Percentiles rank a stretch among this genome's conserved stretches.
phyloP scores from a whole-genome alignment of 305 asterid genomes.

The Rubia tinctorum region DNA sequence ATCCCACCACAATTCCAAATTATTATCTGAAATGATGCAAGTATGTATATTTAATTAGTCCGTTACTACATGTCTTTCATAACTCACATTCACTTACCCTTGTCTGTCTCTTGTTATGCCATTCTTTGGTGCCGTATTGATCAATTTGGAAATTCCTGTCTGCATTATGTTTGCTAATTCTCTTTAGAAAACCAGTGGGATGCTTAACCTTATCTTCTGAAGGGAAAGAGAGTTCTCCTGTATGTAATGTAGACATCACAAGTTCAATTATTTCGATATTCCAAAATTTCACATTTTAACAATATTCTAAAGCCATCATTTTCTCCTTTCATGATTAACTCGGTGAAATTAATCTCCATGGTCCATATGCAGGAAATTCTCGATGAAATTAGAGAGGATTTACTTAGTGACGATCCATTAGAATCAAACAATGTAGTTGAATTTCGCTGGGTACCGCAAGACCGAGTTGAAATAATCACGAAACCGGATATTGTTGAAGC shows the following conservation, averaged over 20 bases:
- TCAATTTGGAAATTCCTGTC: too few species aligned
- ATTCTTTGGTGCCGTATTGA: too few species aligned
- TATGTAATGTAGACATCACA: background rate
- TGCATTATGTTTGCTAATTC: too few species aligned
- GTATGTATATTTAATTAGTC: too few species aligned
- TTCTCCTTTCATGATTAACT: background rate
- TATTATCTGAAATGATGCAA: background rate
- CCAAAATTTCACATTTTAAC: background rate
- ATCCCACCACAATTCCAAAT: background rate
- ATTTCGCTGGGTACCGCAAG: too few species aligned
- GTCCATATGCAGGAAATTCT: background rate
- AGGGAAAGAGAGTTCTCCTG: background rate
- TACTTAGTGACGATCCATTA: background rate
- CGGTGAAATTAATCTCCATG: background rate
- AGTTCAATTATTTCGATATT: background rate
- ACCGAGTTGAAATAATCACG: too few species aligned
- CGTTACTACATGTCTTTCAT: too few species aligned
- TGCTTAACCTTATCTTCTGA: background rate
- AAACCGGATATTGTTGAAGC: too few species aligned
- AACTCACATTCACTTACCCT: too few species aligned
- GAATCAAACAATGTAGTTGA: background rate
- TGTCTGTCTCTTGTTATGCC: too few species aligned
- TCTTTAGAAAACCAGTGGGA: too few species aligned
- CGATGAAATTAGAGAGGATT: too few species aligned
- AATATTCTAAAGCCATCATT: background rate